Conservation (phyloP, 2,329 filamentous ascomycete species). For the Capronia coronata region DNA sequence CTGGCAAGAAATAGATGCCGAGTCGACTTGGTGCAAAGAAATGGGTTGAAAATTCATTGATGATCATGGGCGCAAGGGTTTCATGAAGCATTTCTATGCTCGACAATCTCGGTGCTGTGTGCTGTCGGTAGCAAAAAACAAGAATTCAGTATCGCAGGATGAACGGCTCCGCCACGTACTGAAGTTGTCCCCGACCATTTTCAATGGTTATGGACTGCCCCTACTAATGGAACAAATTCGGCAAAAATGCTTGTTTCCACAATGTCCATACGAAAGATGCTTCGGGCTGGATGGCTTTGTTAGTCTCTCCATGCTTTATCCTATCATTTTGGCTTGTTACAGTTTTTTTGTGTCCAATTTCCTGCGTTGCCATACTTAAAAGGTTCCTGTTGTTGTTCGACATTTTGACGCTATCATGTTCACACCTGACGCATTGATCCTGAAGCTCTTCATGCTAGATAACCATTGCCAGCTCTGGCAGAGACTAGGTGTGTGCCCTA, state of each 20-base stretch:
- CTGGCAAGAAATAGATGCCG: conserved; percentile 51
- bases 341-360: not conserved
- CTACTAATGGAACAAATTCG: not conserved
- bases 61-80: conserved; percentile 1
- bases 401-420: not conserved
- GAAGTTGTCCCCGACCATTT: not conserved
- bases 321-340: not conserved
- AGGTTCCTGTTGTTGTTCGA: not conserved
- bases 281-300: not conserved
- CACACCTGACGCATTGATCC: not conserved
- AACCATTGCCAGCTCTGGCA: no score
- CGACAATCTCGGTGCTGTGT: not conserved
- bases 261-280: not conserved
- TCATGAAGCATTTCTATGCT: not conserved
- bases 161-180: not conserved
- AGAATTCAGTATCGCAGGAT: not conserved
- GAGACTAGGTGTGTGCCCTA: not conserved
- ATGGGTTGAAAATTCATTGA: conserved; percentile 6
- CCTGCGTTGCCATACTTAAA: not conserved
- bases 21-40: not conserved
- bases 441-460: no score
- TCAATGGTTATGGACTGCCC: not conserved
- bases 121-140: not conserved
- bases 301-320: not conserved
- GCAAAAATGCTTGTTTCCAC: not conserved